Conservation (phyloP, 176 grass and related monocot genomes). For the Rhynchospora breviuscula region DNA sequence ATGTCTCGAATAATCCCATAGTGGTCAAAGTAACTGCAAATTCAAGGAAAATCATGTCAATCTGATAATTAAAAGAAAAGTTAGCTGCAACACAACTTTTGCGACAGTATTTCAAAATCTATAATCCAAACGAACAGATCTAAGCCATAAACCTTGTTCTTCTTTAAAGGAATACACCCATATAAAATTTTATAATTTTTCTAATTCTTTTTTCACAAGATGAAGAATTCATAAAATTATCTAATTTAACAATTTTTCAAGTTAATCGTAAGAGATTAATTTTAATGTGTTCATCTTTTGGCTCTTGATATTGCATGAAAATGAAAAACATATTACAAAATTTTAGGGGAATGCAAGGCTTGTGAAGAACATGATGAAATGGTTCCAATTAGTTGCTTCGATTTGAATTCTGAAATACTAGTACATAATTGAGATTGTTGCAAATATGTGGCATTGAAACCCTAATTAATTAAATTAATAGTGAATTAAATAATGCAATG, state of each 20-base stretch:
- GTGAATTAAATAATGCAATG: background rate
- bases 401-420: background rate
- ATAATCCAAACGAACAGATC: background rate
- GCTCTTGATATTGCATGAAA: background rate
- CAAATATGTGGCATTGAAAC: background rate
- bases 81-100: background rate
- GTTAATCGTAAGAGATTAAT: background rate
- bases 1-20: constrained; percentile 97
- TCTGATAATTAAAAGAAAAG: background rate
- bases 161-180: background rate
- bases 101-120: background rate
- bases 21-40: constrained; percentile 78
- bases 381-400: background rate
- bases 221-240: background rate
- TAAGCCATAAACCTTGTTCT: background rate
- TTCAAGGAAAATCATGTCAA: background rate
- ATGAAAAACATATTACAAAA: background rate
- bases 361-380: background rate
- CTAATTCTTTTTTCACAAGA: background rate
- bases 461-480: background rate
- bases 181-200: background rate
- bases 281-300: background rate
- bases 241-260: background rate
- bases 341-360: background rate
- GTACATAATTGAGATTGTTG: background rate